Base-by-base conservation (phyloP, 805 yeast genomes). In the Ogataea kodamae region DNA sequence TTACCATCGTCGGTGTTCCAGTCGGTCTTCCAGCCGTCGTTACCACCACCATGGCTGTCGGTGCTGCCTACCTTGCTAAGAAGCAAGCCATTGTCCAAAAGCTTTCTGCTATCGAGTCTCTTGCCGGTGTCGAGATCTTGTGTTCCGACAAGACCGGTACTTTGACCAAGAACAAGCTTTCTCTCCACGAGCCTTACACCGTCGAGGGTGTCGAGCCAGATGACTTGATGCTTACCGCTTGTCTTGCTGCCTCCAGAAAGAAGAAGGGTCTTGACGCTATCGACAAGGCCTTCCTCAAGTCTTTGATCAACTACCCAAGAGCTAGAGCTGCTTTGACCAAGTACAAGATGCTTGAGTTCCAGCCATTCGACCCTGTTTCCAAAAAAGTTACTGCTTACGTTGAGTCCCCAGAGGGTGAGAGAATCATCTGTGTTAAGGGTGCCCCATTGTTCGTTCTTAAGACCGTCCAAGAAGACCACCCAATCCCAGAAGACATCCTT, bases 101-200 rank as follows among this genome's bases (percentile, higher is more conserved):
- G 66, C 76, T 88, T 60, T 84, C 95, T 65, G 96, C 96, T 52
- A 88, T 88, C 71, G 97, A 88, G 72, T 88, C 96, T 46, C 74
- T 88, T 55, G 97, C 96, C 50, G 96, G 96, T 80, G 96, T 88
- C 61, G 96, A 89, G 72, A 86, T 88, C 68, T 76, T 88, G 66
- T 88, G 97, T 81, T 88, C 96, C 57, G 97, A 88, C 72, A 88
- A 88, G 72, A 88, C 97, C 61, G 97, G 97, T 78, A 88, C 97
- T 57, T 76, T 88, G 70, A 88, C 97, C 73, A 87, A 87, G 79
- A 88, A 88, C 82, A 89, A 87, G 76, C 77, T 88, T 62, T 84
- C 97, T 43, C 74, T 89, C 61, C 90, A 86, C 68, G 96, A 88
- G 70, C 97, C 97, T 64, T 89, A 86, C 82, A 87, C 96, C 64